Conservation (phyloP, 148 eudicot genomes). For the Silene conica region DNA sequence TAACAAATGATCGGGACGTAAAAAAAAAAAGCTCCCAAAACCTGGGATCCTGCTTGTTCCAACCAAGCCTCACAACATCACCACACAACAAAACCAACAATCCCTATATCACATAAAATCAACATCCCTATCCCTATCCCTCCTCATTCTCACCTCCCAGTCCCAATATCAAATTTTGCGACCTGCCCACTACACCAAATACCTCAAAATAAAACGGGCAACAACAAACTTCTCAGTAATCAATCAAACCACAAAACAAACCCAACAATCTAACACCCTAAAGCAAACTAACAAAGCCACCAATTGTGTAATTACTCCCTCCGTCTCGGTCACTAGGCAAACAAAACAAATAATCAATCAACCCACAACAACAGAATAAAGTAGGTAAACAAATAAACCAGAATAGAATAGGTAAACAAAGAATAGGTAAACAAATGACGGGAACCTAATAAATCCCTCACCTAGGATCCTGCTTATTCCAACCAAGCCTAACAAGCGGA, state of each 20-base stretch:
- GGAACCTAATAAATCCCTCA: background rate
- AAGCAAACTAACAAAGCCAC: too few relatives aligned
- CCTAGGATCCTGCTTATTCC: slow-evolving; percentile 97
- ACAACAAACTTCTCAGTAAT: background rate
- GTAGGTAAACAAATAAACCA: background rate
- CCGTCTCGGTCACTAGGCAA: too few relatives aligned
- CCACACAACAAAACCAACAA: background rate
- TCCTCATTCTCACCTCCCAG: background rate
- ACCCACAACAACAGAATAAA: too few relatives aligned
- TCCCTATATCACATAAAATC: background rate
- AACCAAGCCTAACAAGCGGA: slow-evolving; percentile 74
- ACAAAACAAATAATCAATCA: too few relatives aligned
- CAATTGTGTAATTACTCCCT: too few relatives aligned
- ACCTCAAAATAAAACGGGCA: background rate
- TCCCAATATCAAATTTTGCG: background rate
- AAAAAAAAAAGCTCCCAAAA: too few relatives aligned
- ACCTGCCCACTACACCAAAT: background rate
- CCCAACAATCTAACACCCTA: background rate
- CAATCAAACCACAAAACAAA: background rate
- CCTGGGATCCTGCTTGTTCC: too few relatives aligned
- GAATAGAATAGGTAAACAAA: background rate
- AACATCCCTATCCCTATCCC: background rate
- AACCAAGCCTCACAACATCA: too few relatives aligned
- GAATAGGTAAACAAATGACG: background rate
- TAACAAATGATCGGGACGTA: too few relatives aligned